A percentile compares a stretch with the other conserved stretches of the same genome.
phyloP scores from a whole-genome alignment of 2,329 filamentous ascomycete species.

The Calonectria pteridis region DNA sequence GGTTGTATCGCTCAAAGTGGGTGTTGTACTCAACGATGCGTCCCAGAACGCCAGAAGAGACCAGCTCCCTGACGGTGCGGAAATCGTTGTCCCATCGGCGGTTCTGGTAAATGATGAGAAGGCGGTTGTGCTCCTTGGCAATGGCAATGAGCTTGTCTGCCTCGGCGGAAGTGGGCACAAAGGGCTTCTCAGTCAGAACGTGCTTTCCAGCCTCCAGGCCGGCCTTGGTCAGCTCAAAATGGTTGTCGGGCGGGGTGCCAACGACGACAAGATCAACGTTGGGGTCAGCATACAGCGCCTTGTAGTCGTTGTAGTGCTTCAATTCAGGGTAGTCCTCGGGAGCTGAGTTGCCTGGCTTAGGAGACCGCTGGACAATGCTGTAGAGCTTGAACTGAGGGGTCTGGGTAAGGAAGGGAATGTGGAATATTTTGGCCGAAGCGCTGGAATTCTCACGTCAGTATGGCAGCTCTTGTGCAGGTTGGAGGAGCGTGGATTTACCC shows the following conservation, averaged over 20 bases:
- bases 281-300: constrained; percentile 74
- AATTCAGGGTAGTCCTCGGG: constrained; percentile 74
- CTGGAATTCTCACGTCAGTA: constrained; percentile 48
- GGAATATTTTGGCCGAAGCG: constrained; percentile 81
- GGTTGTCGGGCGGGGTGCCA: constrained; percentile 78
- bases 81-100: constrained; percentile 85
- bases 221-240: constrained; percentile 74
- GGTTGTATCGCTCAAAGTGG: constrained; percentile 82
- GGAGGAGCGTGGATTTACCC: constrained; percentile 52
- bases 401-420: constrained; percentile 81
- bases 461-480: constrained; percentile 23
- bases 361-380: constrained; percentile 81
- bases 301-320: constrained; percentile 73
- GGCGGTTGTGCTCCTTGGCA: constrained; percentile 61
- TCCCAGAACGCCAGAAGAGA: constrained; percentile 72
- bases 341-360: constrained; percentile 74
- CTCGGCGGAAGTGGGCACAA: constrained; percentile 78
- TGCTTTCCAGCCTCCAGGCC: constrained; percentile 80
- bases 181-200: constrained; percentile 86
- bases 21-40: constrained; percentile 83
- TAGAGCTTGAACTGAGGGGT: constrained; percentile 76
- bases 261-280: constrained; percentile 78
- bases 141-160: constrained; percentile 72
- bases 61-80: constrained; percentile 73
- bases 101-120: constrained; percentile 81